Conservation (phyloP, 2,329 filamentous ascomycete genomes). For the Sclerotinia subarctica region DNA sequence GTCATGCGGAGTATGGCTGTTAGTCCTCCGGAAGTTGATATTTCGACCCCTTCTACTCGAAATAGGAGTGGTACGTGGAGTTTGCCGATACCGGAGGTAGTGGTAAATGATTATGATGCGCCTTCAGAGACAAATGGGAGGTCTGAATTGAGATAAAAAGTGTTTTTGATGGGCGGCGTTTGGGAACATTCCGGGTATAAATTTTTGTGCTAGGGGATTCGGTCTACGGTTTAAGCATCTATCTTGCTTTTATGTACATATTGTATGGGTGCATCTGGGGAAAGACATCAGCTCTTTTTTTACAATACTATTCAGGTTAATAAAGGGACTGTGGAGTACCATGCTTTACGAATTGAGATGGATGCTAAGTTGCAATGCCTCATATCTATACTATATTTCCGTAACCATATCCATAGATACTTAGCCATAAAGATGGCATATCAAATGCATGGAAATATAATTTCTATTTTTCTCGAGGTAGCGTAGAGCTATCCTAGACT, state of each 20-base stretch:
- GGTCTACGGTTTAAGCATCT: not conserved
- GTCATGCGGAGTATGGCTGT: not conserved
- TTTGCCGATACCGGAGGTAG: constrained; percentile 24
- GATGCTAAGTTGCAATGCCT: not conserved
- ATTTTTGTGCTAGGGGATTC: not conserved
- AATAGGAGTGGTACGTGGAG: constrained; percentile 16
- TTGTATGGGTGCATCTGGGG: not conserved
- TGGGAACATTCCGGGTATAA: not conserved
- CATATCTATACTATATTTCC: not conserved
- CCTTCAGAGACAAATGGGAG: constrained; percentile 25
- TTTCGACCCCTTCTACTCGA: not conserved
- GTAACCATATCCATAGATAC: no score
- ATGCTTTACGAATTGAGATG: not conserved
- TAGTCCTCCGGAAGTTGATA: not conserved
- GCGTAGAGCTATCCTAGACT: not conserved
- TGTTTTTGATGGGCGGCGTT: not conserved
- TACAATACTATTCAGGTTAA: not conserved
- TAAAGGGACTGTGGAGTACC: no score
- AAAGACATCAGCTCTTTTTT: not conserved
- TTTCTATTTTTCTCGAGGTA: not conserved
- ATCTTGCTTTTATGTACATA: not conserved
- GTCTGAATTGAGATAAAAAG: not conserved
- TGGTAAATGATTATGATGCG: constrained; percentile 30
- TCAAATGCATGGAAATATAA: not conserved
- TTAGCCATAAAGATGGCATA: no score